phyloP scores from a whole-genome alignment of 1,284 basidiomycete genomes.

The Ganoderma lingzhi region DNA sequence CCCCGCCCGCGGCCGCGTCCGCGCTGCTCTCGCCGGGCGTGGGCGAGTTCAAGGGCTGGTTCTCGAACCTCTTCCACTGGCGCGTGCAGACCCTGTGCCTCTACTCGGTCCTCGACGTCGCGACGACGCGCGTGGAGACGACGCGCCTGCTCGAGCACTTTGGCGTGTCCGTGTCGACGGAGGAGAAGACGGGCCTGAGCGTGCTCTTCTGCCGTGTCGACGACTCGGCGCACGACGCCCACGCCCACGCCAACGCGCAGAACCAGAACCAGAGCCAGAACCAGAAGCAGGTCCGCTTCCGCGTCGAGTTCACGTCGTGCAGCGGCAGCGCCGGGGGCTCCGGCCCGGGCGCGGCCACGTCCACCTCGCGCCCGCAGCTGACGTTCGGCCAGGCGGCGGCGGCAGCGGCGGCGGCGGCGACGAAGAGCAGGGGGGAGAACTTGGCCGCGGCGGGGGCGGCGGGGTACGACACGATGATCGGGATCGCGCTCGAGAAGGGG shows the following conservation, averaged over 20 bases:
- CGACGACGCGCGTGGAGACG: conserved; percentile 70
- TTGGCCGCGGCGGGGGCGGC: conserved; percentile 26
- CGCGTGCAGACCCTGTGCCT: conserved; percentile 71
- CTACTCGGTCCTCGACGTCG: conserved; percentile 71
- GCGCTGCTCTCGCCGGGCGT: conserved; percentile 58
- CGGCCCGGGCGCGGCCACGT: conserved; percentile 7
- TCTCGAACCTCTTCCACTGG: conserved; percentile 83
- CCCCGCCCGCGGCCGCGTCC: conserved; percentile 29
- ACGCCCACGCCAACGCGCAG: conserved; percentile 41
- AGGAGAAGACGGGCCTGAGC: conserved; percentile 54
- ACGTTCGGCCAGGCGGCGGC: conserved; percentile 9
- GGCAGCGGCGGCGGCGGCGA: not conserved
- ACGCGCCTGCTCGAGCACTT: conserved; percentile 71
- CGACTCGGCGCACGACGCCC: conserved; percentile 61
- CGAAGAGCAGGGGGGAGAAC: conserved; percentile 4
- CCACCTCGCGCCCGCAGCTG: conserved; percentile 13
- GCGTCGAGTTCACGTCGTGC: conserved; percentile 67
- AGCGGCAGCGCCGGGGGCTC: conserved; percentile 31
- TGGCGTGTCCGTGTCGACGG: conserved; percentile 65
- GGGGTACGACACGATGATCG: conserved; percentile 43
- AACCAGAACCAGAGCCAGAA: conserved; percentile 47
- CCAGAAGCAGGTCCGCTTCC: conserved; percentile 66
- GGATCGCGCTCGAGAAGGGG: conserved; percentile 89
- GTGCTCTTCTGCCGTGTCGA: conserved; percentile 73
- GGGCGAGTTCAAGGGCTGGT: conserved; percentile 86